Conservation (phyloP, 176 grass and related monocot genomes). For the Thinopyrum elongatum region DNA sequence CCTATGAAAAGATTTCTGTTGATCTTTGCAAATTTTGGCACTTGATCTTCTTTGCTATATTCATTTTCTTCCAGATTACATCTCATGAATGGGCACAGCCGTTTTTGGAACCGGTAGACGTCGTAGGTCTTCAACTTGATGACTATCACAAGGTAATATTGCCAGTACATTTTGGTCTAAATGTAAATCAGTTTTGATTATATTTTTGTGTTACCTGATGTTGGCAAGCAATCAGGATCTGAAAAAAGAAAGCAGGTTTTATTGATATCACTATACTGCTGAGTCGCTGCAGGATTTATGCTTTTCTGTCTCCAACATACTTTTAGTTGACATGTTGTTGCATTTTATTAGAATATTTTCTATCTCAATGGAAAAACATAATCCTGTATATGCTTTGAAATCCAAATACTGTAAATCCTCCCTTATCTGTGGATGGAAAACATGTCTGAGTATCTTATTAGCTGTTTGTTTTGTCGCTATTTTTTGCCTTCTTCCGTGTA, state of each 20-base stretch:
- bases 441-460: background rate
- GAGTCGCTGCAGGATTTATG: background rate
- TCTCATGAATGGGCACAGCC: constrained; percentile 59
- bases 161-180: constrained; percentile 5
- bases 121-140: constrained; percentile 53
- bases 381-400: background rate
- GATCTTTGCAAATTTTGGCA: too few species aligned
- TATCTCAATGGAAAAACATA: background rate
- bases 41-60: constrained; percentile 18
- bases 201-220: constrained; percentile 6
- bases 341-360: background rate
- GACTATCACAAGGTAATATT: constrained; percentile 78
- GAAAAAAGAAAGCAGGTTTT: background rate
- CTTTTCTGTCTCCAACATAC: background rate
- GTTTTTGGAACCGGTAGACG: constrained; percentile 81
- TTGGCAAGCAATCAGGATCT: background rate
- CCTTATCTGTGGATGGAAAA: background rate
- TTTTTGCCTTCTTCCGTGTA: background rate
- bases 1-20: too few species aligned
- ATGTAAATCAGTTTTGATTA: background rate
- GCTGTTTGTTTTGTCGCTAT: background rate
- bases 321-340: background rate
- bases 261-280: background rate
- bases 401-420: background rate
- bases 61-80: constrained; percentile 58